These are phyloP conservation scores for Davidsoniella neocaledoniae DNA, from an alignment of 2,329 filamentous ascomycete genomes.

Conservation along the genomic window DNA sequence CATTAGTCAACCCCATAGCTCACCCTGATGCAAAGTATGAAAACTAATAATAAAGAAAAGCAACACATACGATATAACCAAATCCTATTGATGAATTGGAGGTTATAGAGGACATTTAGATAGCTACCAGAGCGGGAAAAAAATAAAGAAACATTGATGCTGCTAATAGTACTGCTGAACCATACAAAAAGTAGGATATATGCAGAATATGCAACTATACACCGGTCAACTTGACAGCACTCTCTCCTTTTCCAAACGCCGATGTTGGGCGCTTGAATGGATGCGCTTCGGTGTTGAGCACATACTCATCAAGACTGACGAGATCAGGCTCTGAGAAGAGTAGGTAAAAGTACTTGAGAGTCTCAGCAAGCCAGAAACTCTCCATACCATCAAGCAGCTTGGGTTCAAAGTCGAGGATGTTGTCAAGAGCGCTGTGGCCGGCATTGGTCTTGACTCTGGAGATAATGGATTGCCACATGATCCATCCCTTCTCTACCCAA, in stretches of 20 bases:
- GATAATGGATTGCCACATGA: constrained; percentile 62
- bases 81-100: too few species aligned
- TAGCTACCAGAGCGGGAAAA: neutral
- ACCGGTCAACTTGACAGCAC: constrained; percentile 1
- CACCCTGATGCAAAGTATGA: too few species aligned
- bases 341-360: constrained; percentile 81
- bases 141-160: neutral
- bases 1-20: too few species aligned
- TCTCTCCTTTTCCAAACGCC: constrained; percentile 10
- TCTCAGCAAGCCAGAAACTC: constrained; percentile 83
- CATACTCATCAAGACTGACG: constrained; percentile 52
- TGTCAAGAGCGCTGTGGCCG: constrained; percentile 53
- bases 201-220: too few species aligned
- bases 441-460: constrained; percentile 46
- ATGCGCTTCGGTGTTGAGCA: constrained; percentile 48
- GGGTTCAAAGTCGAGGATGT: constrained; percentile 34
- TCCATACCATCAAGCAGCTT: constrained; percentile 51
- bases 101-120: too few species aligned
- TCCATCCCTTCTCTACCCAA: constrained; percentile 73
- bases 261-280: constrained; percentile 32
- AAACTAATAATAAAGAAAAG: too few species aligned
- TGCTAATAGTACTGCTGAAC: neutral
- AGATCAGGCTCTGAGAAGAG: constrained; percentile 53
- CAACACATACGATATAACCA: too few species aligned
- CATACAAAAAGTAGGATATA: too few species aligned